Evolutionary conservation across 2,329 filamentous ascomycete genomes (phyloP).

Genomic region (Paracoccidioides brasiliensis): DNA sequence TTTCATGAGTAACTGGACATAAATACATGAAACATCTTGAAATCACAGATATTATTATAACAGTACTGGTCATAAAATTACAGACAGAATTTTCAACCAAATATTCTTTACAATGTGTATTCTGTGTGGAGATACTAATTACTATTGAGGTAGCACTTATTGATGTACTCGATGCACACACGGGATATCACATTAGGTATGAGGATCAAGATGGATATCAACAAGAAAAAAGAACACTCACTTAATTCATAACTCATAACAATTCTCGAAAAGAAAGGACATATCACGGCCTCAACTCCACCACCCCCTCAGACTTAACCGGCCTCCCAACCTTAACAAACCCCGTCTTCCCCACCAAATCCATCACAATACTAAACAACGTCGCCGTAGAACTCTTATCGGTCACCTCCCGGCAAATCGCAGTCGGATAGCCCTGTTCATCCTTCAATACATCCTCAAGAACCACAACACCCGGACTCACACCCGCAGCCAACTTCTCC

Average conservation of each 20-base stretch:
- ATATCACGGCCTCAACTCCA: constrained; percentile 17
- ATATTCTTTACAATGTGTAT: too few species aligned
- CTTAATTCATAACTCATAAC: background rate
- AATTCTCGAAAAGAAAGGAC: constrained; percentile 5
- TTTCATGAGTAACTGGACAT: too few species aligned
- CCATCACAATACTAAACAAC: constrained; percentile 30
- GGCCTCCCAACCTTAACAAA: constrained; percentile 24
- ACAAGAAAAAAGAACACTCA: background rate
- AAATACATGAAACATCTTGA: too few species aligned
- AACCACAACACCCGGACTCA: constrained; percentile 7
- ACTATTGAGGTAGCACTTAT: too few species aligned
- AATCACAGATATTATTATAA: too few species aligned
- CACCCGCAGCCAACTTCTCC: constrained; percentile 8
- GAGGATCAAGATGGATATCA: background rate
- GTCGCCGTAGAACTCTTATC: constrained; percentile 20
- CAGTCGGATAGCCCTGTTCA: constrained; percentile 19
- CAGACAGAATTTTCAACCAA: too few species aligned
- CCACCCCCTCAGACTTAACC: constrained; percentile 15
- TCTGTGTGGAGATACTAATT: too few species aligned
- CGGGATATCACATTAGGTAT: too few species aligned
- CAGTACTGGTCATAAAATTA: too few species aligned
- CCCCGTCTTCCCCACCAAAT: constrained; percentile 20
- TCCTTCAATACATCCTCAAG: constrained; percentile 22
- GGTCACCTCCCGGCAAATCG: constrained; percentile 22
- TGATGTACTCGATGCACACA: too few species aligned